Conservation (phyloP, 148 eudicot genomes). For the Cornus florida region DNA sequence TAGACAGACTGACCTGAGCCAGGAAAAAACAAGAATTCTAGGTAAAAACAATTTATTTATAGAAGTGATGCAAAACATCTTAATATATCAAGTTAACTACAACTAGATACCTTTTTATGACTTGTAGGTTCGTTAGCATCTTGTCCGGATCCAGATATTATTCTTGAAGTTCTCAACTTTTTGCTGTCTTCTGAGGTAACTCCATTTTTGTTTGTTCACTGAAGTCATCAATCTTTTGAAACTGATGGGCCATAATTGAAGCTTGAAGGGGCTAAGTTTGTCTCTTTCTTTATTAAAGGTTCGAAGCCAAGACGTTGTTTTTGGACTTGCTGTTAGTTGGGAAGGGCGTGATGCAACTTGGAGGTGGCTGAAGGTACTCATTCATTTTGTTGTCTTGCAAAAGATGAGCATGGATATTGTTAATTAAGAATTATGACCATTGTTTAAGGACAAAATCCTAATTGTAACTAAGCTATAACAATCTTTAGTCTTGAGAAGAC, state of each 20-base stretch:
- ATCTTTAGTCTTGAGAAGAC: too few species aligned
- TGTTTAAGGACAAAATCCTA: neutral
- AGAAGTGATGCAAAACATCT: neutral
- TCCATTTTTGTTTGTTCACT: neutral
- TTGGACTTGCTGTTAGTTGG: slow-evolving; percentile 62
- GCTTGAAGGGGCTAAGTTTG: neutral
- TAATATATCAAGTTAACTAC: neutral
- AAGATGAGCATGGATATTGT: neutral
- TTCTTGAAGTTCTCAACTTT: slow-evolving; percentile 82
- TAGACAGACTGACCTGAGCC: slow-evolving; percentile 90
- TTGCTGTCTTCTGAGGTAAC: slow-evolving; percentile 72
- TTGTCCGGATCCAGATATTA: slow-evolving; percentile 74
- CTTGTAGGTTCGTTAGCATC: slow-evolving; percentile 69
- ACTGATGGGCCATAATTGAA: neutral
- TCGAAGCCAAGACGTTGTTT: slow-evolving; percentile 85
- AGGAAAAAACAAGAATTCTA: slow-evolving; percentile 86
- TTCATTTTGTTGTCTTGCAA: neutral
- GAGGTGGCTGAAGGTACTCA: slow-evolving; percentile 82
- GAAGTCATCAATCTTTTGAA: neutral
- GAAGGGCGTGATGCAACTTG: slow-evolving; percentile 90
- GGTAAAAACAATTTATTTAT: slow-evolving; percentile 34
- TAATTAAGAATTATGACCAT: neutral
- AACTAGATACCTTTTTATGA: slow-evolving; percentile 1
- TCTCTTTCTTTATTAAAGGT: slow-evolving; percentile 44
- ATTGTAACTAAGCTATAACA: too few species aligned